These are phyloP conservation scores for Salix udensis DNA, from an alignment of 345 rosid species.

Conservation along the genomic window DNA sequence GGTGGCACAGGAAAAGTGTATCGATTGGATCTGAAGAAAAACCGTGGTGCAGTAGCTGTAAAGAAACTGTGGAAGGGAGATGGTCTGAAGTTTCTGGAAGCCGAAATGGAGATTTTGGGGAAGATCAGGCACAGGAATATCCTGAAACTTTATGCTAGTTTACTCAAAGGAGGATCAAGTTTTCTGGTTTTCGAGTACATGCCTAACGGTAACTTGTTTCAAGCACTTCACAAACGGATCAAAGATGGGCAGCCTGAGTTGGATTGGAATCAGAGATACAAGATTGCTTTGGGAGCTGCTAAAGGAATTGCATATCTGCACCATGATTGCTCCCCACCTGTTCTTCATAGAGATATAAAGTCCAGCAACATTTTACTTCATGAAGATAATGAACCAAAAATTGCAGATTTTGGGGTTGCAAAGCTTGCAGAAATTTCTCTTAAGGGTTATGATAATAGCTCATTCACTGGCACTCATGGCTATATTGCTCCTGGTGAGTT, in stretches of 20 bases:
- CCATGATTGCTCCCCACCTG: constrained; percentile 73
- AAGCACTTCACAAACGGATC: constrained; percentile 50
- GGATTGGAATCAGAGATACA: constrained; percentile 67
- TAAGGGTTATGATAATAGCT: constrained; percentile 43
- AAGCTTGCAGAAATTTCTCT: constrained; percentile 52
- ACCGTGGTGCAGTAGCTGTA: constrained; percentile 61
- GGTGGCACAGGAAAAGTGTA: constrained; percentile 90
- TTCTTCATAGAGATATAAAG: constrained; percentile 86
- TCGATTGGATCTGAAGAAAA: constrained; percentile 67
- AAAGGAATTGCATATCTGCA: constrained; percentile 86
- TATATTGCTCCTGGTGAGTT: constrained; percentile 90
- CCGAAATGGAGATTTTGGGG: constrained; percentile 81
- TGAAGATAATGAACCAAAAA: constrained; percentile 61
- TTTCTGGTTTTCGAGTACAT: constrained; percentile 80
- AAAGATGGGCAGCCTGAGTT: constrained; percentile 54
- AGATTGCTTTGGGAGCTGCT: constrained; percentile 71
- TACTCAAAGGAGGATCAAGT: constrained; percentile 54
- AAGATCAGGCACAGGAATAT: constrained; percentile 77
- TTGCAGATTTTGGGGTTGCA: constrained; percentile 89
- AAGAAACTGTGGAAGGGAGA: constrained; percentile 62
- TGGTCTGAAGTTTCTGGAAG: constrained; percentile 45
- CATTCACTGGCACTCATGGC: constrained; percentile 82
- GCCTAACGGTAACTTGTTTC: constrained; percentile 69
- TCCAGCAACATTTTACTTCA: constrained; percentile 76
- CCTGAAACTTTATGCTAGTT: constrained; percentile 69